Base-by-base conservation (phyloP, 305 asterid species). In the Solanum hybrid region DNA sequence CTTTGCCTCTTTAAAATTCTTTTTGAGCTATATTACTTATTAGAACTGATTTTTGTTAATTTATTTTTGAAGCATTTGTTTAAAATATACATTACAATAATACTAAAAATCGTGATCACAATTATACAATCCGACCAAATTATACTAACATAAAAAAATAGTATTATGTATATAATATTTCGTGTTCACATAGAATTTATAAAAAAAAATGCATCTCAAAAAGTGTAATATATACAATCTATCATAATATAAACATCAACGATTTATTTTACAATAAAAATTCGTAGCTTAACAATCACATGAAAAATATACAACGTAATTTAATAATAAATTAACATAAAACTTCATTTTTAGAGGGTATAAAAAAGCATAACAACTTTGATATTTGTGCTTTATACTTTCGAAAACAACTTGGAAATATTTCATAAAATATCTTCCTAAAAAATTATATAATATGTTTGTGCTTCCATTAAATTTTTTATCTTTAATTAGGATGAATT, bases 121-220 rank as follows among this genome's bases (percentile, higher is more conserved):
- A 20, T 77, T 77, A 34, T 2, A 77, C 1, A 32, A 77, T 34
- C 0, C 2, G 8, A 77, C 17, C 6, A 77, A 8, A 22, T 20
- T 76, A 32, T 5, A 76, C 26, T 16, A 8, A 76, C 13, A 32
- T 17, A 9, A 72, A 26, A 26, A 12, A 2, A 0, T 5, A 69
- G 8, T 24, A 4, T 24, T 2, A 1, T 24, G 1, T 11, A 26
- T 10, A 71, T 12, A 12, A 24, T 72, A 72, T 72, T 27, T 5
- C 2, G 2, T 14, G 5, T 12, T 72, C 2, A 71, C 34, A 5
- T 5, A 10, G 0, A 11, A 2, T 71, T 71, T 12, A 1, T 11
- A 5, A 26, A 26, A 69, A 0, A 0, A 1, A 2, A n/a, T 5
- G 0, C 3, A 22, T 24, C 7, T 4, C 1, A 2, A 69, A 0